Evolutionary conservation across 1,284 basidiomycete genomes (phyloP).

Genomic region (Pisolithus thermaeus): DNA sequence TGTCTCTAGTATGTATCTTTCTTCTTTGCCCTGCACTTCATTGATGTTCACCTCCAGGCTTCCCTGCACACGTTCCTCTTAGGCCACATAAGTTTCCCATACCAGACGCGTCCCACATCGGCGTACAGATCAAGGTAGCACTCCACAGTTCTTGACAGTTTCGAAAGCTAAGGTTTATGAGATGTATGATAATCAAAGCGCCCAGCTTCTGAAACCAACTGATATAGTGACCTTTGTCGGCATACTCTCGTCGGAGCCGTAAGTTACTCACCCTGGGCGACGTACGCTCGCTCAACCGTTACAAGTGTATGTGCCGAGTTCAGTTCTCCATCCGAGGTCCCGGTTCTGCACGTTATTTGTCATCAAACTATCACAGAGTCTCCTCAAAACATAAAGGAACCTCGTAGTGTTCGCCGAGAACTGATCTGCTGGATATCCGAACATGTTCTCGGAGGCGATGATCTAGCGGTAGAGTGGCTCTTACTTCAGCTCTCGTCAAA

Average conservation of each 20-base stretch:
- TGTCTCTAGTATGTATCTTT: constrained; percentile 14
- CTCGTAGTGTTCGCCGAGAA: constrained; percentile 36
- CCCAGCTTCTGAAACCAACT: constrained; percentile 48
- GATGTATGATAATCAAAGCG: constrained; percentile 48
- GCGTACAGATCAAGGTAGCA: constrained; percentile 64
- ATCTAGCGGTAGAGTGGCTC: constrained; percentile 72
- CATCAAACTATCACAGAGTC: constrained; percentile 26
- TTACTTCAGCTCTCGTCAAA: constrained; percentile 60
- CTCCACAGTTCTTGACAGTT: not conserved
- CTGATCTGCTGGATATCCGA: constrained; percentile 68
- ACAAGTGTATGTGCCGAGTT: constrained; percentile 30
- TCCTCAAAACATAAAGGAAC: constrained; percentile 5
- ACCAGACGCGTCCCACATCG: constrained; percentile 47
- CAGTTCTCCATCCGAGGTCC: constrained; percentile 37
- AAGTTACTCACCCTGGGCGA: constrained; percentile 24
- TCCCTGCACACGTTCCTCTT: constrained; percentile 22
- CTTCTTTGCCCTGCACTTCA: constrained; percentile 4
- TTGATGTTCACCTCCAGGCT: constrained; percentile 7
- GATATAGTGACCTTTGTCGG: constrained; percentile 64
- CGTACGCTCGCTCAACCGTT: constrained; percentile 21
- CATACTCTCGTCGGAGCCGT: constrained; percentile 61
- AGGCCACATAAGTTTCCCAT: constrained; percentile 62
- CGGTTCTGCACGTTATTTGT: constrained; percentile 68
- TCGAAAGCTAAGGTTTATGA: constrained; percentile 22
- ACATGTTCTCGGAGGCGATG: constrained; percentile 63